Conservation (phyloP, 2,329 filamentous ascomycete genomes). For the Blumeria graminis region DNA sequence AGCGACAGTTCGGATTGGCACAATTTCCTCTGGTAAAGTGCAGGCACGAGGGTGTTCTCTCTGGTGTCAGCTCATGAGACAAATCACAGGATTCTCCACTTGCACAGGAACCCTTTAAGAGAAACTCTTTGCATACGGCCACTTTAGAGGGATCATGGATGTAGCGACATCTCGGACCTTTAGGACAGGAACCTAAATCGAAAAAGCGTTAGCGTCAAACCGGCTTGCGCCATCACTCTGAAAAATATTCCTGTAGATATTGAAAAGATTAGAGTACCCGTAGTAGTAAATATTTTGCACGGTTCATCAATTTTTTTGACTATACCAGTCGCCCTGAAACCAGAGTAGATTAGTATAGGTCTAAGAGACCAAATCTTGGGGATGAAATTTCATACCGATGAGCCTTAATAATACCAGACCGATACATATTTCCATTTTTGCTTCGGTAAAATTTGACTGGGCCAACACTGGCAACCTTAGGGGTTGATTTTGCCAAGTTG, state of each 20-base stretch:
- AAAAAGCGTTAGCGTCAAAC: constrained; percentile 13
- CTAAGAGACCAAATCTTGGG: not conserved
- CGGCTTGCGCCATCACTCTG: constrained; percentile 6
- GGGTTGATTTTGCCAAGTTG: constrained; percentile 40
- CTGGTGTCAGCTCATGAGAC: constrained; percentile 61
- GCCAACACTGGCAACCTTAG: constrained; percentile 46
- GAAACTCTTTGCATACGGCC: constrained; percentile 69
- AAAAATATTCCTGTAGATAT: constrained; percentile 8
- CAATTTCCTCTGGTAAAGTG: constrained; percentile 82
- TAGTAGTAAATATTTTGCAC: constrained; percentile 49
- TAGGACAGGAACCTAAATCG: constrained; percentile 53
- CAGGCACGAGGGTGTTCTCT: constrained; percentile 70
- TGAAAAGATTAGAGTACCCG: constrained; percentile 30
- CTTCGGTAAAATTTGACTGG: constrained; percentile 67
- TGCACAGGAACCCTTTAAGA: constrained; percentile 55
- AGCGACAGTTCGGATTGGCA: constrained; percentile 64
- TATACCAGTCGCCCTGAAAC: constrained; percentile 17
- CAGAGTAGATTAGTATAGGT: constrained; percentile 12
- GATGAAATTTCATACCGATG: constrained; percentile 37
- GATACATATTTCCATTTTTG: constrained; percentile 69
- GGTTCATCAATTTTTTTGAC: constrained; percentile 47
- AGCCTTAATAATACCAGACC: constrained; percentile 48
- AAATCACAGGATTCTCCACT: constrained; percentile 66
- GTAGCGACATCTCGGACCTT: constrained; percentile 58
- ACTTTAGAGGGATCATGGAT: constrained; percentile 69